Percentiles rank a stretch among this genome's conserved stretches.
Evolutionary conservation across 164 flowering plant genomes (phyloP).

Genomic region (Umbilicus rupestris): DNA sequence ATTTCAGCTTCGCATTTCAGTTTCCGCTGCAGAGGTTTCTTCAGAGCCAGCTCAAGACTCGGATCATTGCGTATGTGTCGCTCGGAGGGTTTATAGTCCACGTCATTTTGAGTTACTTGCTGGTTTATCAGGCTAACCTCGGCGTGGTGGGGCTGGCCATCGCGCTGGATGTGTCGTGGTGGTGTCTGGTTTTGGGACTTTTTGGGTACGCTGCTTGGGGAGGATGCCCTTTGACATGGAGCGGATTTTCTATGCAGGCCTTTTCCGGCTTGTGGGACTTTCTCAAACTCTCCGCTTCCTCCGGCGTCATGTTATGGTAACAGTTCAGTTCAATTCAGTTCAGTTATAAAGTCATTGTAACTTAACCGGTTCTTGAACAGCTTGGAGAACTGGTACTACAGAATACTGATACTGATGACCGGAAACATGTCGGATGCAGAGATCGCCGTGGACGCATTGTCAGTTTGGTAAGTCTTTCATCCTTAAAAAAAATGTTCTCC

Average conservation of each 20-base stretch:
- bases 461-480: slow-evolving; percentile 39
- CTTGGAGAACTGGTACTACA: slow-evolving; percentile 75
- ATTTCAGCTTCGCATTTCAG: slow-evolving; percentile 40
- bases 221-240: slow-evolving; percentile 41
- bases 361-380: too few species aligned
- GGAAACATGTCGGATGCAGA: slow-evolving; percentile 48
- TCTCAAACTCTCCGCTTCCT: slow-evolving; percentile 37
- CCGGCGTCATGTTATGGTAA: slow-evolving; percentile 53
- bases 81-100: slow-evolving; percentile 28
- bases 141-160: slow-evolving; percentile 32
- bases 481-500: neutral
- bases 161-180: slow-evolving; percentile 35
- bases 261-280: slow-evolving; percentile 46
- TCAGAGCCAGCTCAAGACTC: slow-evolving; percentile 40
- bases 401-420: slow-evolving; percentile 46
- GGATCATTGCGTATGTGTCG: slow-evolving; percentile 28
- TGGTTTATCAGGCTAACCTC: slow-evolving; percentile 24
- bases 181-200: slow-evolving; percentile 29
- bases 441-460: slow-evolving; percentile 63
- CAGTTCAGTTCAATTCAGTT: neutral
- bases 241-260: slow-evolving; percentile 39
- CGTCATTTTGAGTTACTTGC: slow-evolving; percentile 27
- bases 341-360: too few species aligned
- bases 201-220: slow-evolving; percentile 26
- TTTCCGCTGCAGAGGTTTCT: slow-evolving; percentile 41